phyloP scores from a whole-genome alignment of 257 asterid species.

The Ehretia macrophylla region DNA sequence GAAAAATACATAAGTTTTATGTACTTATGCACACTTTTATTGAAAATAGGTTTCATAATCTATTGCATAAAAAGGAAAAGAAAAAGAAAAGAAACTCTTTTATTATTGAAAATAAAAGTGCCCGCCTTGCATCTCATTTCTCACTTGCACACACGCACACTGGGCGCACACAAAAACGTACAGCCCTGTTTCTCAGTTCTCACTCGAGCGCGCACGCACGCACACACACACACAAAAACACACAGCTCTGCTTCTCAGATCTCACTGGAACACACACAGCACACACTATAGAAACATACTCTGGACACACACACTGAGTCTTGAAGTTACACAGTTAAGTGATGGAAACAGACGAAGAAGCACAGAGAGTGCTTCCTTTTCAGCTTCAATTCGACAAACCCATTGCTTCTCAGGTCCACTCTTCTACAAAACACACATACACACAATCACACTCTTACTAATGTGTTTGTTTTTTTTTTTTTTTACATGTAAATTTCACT shows the following conservation, averaged over 20 bases:
- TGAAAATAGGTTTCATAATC: too few species aligned
- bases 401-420: constrained; percentile 64
- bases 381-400: constrained; percentile 96
- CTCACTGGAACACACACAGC: neutral
- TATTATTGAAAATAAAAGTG: neutral
- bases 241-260: neutral
- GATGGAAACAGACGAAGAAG: constrained; percentile 71
- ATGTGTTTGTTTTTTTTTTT: neutral
- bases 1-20: too few species aligned
- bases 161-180: too few species aligned
- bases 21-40: too few species aligned
- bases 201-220: neutral
- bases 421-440: neutral
- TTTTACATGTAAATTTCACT: too few species aligned
- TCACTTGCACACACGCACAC: too few species aligned
- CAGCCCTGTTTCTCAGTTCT: neutral
- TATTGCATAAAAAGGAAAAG: too few species aligned
- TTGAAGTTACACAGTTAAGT: neutral
- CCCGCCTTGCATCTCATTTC: neutral
- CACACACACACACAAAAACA: neutral
- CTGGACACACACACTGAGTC: neutral
- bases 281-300: too few species aligned
- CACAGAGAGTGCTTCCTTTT: constrained; percentile 52
- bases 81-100: too few species aligned
- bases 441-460: neutral